These are phyloP conservation scores for Dianthus caryophyllus DNA, from an alignment of 148 eudicot genomes.

Conservation along the genomic window DNA sequence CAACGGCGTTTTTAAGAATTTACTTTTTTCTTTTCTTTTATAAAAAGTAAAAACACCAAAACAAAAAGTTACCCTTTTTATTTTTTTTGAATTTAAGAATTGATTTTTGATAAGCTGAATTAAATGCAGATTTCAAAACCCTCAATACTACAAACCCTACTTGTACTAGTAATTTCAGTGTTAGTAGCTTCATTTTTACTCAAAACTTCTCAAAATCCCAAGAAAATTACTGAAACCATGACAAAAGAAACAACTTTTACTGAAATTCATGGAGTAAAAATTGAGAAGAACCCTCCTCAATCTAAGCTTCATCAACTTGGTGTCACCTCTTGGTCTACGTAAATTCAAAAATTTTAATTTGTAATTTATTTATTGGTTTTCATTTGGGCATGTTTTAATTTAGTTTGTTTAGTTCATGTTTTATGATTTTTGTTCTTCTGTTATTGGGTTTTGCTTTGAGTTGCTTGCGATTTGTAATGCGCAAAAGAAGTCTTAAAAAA, in stretches of 20 bases:
- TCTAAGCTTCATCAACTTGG: slow-evolving; percentile 31
- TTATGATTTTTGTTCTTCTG: not conserved
- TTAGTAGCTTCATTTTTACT: slow-evolving; percentile 16
- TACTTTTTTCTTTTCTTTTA: not conserved
- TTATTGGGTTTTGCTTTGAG: slow-evolving; percentile 9
- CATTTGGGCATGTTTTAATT: not conserved
- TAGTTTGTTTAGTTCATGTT: not conserved
- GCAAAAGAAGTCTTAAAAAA: too few species aligned
- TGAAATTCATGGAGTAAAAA: slow-evolving; percentile 21
- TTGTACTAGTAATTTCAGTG: slow-evolving; percentile 10
- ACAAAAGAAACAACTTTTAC: not conserved
- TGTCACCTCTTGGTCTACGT: slow-evolving; percentile 30
- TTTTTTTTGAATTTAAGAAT: too few species aligned
- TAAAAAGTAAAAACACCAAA: too few species aligned
- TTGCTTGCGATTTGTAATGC: not conserved
- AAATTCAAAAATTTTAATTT: not conserved
- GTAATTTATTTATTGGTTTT: not conserved
- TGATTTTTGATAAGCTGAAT: not conserved
- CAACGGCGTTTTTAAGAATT: slow-evolving; percentile 60
- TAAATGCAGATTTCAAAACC: slow-evolving; percentile 21
- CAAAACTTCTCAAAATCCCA: slow-evolving; percentile 11
- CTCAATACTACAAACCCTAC: not conserved
- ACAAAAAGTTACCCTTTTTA: too few species aligned
- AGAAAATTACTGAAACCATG: slow-evolving; percentile 8
- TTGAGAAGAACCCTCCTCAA: slow-evolving; percentile 28